Evolutionary conservation across 441 rosid species (phyloP).

Genomic region (Euphorbia celastroides): DNA sequence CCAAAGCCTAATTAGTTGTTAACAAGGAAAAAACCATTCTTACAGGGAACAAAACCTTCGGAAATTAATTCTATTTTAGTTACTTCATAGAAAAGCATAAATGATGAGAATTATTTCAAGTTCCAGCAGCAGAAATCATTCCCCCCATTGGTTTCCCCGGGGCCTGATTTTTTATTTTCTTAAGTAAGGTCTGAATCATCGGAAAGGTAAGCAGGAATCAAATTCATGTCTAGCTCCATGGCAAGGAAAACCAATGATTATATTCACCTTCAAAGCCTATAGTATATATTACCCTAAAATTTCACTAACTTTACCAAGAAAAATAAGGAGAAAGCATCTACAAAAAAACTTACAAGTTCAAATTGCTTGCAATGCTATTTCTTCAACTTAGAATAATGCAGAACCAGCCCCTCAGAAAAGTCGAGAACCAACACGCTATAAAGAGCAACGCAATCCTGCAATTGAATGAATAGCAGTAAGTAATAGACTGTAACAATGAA

Average conservation of each 20-base stretch:
- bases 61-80: not conserved
- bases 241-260: not conserved
- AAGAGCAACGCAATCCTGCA: slow-evolving; percentile 9
- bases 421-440: not conserved
- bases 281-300: not conserved
- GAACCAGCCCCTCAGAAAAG: not conserved
- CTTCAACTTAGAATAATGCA: slow-evolving; percentile 3
- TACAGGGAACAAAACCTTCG: not conserved
- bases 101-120: not conserved
- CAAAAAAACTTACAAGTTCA: slow-evolving; percentile 18
- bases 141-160: not conserved
- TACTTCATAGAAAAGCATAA: not conserved
- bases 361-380: slow-evolving; percentile 11
- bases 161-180: not conserved
- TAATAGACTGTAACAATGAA: not conserved
- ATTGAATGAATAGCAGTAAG: slow-evolving; percentile 1
- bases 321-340: not conserved
- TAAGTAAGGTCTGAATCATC: not conserved
- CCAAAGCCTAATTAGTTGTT: not conserved
- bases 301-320: not conserved
- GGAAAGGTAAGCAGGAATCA: too few species aligned
- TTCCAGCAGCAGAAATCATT: not conserved
- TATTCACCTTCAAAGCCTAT: not conserved
- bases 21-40: not conserved
- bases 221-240: not conserved